Evolutionary conservation across 2,329 filamentous ascomycete genomes (phyloP).

Genomic region (Ustilaginoidea virens): DNA sequence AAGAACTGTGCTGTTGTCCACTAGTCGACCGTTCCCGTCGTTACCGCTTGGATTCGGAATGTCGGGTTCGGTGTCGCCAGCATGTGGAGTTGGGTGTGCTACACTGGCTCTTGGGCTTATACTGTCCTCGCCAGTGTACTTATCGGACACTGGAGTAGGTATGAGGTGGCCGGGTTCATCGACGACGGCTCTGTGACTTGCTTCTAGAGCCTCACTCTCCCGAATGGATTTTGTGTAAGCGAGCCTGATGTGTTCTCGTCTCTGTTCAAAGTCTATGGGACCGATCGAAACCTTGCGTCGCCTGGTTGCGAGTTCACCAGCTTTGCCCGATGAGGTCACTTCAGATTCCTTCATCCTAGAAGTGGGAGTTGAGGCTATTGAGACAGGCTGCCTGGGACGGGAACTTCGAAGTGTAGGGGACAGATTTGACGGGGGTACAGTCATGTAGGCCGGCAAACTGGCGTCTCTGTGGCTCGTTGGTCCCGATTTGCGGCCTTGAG

Average conservation of each 20-base stretch:
- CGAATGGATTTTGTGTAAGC: constrained; percentile 76
- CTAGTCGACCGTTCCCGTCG: no score
- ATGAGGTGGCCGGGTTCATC: constrained; percentile 34
- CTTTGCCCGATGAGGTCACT: constrained; percentile 18
- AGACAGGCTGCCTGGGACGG: constrained; percentile 64
- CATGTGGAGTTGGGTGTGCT: no score
- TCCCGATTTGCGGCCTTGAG: constrained; percentile 23
- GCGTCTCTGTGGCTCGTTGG: constrained; percentile 38
- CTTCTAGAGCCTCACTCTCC: constrained; percentile 49
- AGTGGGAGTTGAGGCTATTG: constrained; percentile 54
- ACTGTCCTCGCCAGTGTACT: no score
- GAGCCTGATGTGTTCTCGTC: constrained; percentile 67
- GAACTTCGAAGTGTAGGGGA: constrained; percentile 73
- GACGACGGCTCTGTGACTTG: constrained; percentile 31
- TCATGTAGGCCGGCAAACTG: constrained; percentile 59
- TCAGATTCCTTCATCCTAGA: constrained; percentile 52
- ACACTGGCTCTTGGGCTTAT: no score
- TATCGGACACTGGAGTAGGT: no score
- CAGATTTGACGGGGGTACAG: constrained; percentile 51
- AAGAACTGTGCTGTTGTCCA: no score
- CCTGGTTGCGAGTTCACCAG: constrained; percentile 22
- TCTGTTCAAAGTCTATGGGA: constrained; percentile 71
- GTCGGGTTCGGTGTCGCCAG: no score
- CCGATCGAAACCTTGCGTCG: constrained; percentile 47
- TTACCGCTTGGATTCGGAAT: no score